Evolutionary conservation across 441 rosid genomes (phyloP).

Genomic region (Mallotus japonicus): DNA sequence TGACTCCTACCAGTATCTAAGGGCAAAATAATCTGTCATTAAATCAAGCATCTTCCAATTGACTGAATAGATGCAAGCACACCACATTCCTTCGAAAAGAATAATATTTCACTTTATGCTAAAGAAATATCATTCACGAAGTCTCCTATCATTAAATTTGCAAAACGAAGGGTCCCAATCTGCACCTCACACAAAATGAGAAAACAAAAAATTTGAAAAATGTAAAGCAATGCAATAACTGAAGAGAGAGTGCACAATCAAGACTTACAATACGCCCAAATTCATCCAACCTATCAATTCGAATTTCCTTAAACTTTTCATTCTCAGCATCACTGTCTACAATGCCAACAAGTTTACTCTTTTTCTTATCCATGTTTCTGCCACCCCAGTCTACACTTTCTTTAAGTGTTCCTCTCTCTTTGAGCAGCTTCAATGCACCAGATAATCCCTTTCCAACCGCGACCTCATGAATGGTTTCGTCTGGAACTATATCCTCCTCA

Average conservation of each 20-base stretch:
- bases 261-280: slow-evolving; percentile 97
- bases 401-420: slow-evolving; percentile 90
- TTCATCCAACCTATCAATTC: slow-evolving; percentile 90
- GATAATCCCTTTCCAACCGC: slow-evolving; percentile 91
- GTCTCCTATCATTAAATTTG: background rate
- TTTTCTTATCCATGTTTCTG: slow-evolving; percentile 98
- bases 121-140: background rate
- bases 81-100: too few relatives aligned
- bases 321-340: slow-evolving; percentile 41
- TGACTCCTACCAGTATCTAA: background rate
- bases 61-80: background rate
- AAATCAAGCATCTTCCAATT: background rate
- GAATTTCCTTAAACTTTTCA: slow-evolving; percentile 71
- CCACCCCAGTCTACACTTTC: slow-evolving; percentile 97
- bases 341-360: slow-evolving; percentile 94
- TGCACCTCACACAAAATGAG: background rate
- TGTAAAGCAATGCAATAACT: slow-evolving; percentile 6
- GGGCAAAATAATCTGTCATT: too few relatives aligned
- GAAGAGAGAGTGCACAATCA: slow-evolving; percentile 13
- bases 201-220: background rate
- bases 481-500: slow-evolving; percentile 64
- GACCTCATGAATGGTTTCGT: slow-evolving; percentile 81
- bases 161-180: background rate
- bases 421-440: slow-evolving; percentile 74
- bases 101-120: too few relatives aligned